A percentile compares a stretch with the other conserved stretches of the same genome.
Conservation (phyloP, 305 asterid genomes). For the Fraxinus xanthoxyloides region DNA sequence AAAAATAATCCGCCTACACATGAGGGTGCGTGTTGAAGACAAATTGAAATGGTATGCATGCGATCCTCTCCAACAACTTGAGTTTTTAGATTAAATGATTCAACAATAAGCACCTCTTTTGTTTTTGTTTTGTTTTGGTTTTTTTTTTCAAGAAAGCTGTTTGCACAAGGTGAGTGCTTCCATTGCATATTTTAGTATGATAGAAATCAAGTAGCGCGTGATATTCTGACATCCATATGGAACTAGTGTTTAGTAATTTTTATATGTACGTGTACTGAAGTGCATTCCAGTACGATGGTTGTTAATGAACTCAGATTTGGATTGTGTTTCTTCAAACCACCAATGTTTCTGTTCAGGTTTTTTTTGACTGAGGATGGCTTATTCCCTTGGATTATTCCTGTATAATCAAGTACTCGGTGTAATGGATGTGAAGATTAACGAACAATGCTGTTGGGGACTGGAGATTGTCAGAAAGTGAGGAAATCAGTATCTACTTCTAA, state of each 20-base stretch:
- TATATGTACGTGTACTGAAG: neutral
- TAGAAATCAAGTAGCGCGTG: neutral
- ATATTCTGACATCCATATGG: neutral
- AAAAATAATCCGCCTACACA: neutral
- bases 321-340: neutral
- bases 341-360: neutral
- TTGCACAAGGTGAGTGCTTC: neutral
- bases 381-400: slow-evolving; percentile 23
- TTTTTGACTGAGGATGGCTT: slow-evolving; percentile 1
- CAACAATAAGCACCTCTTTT: neutral
- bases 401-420: slow-evolving; percentile 5
- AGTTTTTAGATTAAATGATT: neutral
- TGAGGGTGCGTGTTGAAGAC: neutral
- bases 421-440: slow-evolving; percentile 17
- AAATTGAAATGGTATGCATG: neutral
- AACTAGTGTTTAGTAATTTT: neutral
- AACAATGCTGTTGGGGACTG: slow-evolving; percentile 16
- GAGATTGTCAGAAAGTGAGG: neutral
- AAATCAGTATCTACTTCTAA: neutral
- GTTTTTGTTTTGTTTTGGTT: too few relatives aligned
- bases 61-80: neutral
- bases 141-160: neutral
- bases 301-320: neutral
- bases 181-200: neutral
- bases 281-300: neutral